These are phyloP conservation scores for Trifolium pratense DNA, from an alignment of 306 rosid species.

Conservation along the genomic window DNA sequence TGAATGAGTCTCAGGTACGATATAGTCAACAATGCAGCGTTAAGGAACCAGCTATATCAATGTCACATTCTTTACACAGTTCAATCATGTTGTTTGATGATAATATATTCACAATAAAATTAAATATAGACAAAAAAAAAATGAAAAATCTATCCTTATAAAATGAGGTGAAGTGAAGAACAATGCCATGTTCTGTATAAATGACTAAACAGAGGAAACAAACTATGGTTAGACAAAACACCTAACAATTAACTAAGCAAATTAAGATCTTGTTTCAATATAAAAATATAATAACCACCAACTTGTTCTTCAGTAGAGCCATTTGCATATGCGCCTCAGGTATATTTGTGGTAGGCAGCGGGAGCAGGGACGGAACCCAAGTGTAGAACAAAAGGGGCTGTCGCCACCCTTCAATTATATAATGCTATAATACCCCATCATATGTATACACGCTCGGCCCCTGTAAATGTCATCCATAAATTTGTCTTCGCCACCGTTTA, in stretches of 20 bases:
- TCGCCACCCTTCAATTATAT: too few relatives aligned
- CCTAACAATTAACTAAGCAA: conserved; percentile 11
- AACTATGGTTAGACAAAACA: conserved; percentile 27
- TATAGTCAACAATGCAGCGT: conserved; percentile 4
- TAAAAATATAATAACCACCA: neutral
- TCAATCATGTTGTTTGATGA: conserved; percentile 26
- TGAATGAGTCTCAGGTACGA: conserved; percentile 9
- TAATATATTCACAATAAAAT: conserved; percentile 13
- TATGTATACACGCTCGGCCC: too few relatives aligned
- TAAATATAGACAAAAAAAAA: too few relatives aligned
- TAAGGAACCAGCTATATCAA: conserved; percentile 2
- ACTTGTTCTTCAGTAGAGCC: conserved; percentile 94
- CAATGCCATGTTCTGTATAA: too few relatives aligned
- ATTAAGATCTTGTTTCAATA: neutral
- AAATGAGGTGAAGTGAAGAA: too few relatives aligned
- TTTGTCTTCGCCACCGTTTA: too few relatives aligned
- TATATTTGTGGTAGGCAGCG: conserved; percentile 75
- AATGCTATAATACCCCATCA: too few relatives aligned
- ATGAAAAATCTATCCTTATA: too few relatives aligned
- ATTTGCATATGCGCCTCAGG: conserved; percentile 86
- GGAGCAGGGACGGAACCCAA: too few relatives aligned
- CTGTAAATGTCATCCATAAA: too few relatives aligned
- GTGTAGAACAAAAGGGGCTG: too few relatives aligned
- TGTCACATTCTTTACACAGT: conserved; percentile 6
- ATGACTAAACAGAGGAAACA: conserved; percentile 56